These are phyloP conservation scores for Hygrophorus russula DNA, from an alignment of 768 basidiomycete genomes.

Conservation along the genomic window DNA sequence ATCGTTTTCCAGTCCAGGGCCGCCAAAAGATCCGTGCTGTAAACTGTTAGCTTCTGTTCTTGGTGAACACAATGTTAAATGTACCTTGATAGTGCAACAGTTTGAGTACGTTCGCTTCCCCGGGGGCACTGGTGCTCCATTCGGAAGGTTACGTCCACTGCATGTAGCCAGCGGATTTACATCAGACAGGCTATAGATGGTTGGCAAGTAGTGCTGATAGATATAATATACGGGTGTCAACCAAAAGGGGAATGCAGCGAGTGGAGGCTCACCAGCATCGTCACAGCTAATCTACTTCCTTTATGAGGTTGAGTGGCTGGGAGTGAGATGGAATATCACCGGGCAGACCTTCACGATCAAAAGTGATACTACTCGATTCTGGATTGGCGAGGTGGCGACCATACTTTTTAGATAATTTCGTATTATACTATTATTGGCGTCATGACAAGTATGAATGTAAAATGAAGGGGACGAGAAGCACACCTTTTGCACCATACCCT, in stretches of 20 bases:
- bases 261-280: slow-evolving; percentile 45
- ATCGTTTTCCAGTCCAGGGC: slow-evolving; percentile 39
- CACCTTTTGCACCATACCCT: slow-evolving; percentile 24
- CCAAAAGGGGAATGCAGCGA: background rate
- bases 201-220: slow-evolving; percentile 53
- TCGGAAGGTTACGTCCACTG: slow-evolving; percentile 44
- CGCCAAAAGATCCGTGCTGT: slow-evolving; percentile 72
- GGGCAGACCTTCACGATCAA: slow-evolving; percentile 53
- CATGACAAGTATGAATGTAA: background rate
- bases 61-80: background rate
- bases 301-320: background rate
- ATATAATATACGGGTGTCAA: slow-evolving; percentile 1
- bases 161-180: slow-evolving; percentile 60
- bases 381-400: slow-evolving; percentile 37
- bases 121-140: slow-evolving; percentile 36
- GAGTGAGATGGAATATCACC: background rate
- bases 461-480: background rate
- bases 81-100: slow-evolving; percentile 72
- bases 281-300: slow-evolving; percentile 58
- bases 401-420: slow-evolving; percentile 29
- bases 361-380: slow-evolving; percentile 56
- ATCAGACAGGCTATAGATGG: slow-evolving; percentile 59
- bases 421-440: slow-evolving; percentile 27
- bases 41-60: background rate
- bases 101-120: slow-evolving; percentile 53